These are phyloP conservation scores for Triticum turgidum DNA, from an alignment of 176 grass and related monocot genomes.

Conservation along the genomic window DNA sequence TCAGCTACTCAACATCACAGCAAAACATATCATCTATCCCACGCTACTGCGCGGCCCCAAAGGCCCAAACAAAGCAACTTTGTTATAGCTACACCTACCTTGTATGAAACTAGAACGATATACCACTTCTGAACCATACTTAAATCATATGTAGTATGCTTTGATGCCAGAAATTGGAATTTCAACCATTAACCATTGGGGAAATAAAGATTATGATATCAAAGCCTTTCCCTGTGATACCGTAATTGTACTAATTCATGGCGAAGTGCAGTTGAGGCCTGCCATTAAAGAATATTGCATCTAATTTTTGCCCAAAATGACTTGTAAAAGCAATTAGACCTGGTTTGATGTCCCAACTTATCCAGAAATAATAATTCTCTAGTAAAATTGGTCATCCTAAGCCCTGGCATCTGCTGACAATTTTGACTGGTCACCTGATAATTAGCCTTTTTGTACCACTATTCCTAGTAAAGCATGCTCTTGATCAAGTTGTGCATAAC, in stretches of 20 bases:
- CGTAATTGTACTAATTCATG: background rate
- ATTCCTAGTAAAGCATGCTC: background rate
- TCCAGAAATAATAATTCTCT: background rate
- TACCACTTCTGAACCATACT: constrained; percentile 5
- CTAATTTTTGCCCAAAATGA: constrained; percentile 1
- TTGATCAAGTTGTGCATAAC: background rate
- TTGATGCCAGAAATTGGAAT: constrained; percentile 40
- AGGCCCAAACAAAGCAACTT: background rate
- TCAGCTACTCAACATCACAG: background rate
- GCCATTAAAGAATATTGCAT: constrained; percentile 17
- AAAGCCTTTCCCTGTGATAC: background rate
- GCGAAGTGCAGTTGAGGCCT: background rate
- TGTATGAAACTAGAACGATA: background rate
- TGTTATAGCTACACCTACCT: constrained; percentile 13
- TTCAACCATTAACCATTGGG: constrained; percentile 29
- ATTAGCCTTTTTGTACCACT: background rate
- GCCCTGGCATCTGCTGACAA: background rate
- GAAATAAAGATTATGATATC: constrained; percentile 35
- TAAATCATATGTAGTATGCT: constrained; percentile 35
- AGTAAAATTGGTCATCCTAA: constrained; percentile 10
- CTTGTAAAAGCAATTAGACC: constrained; percentile 3
- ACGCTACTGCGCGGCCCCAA: background rate
- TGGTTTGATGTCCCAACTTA: background rate
- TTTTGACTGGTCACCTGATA: background rate
- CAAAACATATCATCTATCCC: background rate